These are phyloP conservation scores for Cordyceps tenuipes DNA, from an alignment of 2,329 filamentous ascomycete genomes.

Conservation along the genomic window DNA sequence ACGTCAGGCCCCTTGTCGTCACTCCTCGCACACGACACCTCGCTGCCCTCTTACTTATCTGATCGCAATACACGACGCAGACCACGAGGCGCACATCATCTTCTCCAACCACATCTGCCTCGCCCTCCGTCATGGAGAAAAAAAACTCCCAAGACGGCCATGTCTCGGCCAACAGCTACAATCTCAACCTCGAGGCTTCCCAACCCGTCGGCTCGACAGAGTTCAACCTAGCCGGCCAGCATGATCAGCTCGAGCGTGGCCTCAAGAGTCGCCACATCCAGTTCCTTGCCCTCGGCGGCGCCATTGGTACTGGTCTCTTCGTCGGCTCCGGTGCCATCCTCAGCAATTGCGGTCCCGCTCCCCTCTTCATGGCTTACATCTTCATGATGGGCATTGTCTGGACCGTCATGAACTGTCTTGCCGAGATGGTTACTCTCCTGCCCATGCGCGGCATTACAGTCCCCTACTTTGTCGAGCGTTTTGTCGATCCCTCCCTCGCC, in stretches of 20 bases:
- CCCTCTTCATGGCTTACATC: conserved; percentile 61
- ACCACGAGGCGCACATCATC: background rate
- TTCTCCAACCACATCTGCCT: background rate
- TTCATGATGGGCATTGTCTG: conserved; percentile 47
- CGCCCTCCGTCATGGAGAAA: conserved; percentile 16
- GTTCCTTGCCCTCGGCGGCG: conserved; percentile 49
- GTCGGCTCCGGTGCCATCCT: conserved; percentile 52
- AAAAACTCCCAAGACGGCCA: conserved; percentile 10
- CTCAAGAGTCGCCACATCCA: conserved; percentile 54
- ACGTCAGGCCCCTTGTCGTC: background rate
- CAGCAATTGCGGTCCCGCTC: conserved; percentile 50
- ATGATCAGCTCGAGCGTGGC: conserved; percentile 44
- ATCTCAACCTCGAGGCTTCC: conserved; percentile 20
- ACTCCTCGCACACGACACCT: background rate
- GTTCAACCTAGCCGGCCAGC: conserved; percentile 28
- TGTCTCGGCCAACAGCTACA: conserved; percentile 17
- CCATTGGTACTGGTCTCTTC: conserved; percentile 57
- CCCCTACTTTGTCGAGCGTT: conserved; percentile 47
- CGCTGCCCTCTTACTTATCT: background rate
- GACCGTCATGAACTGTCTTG: conserved; percentile 46
- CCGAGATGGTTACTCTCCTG: conserved; percentile 47
- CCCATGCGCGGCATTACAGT: conserved; percentile 49
- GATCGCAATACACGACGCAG: background rate
- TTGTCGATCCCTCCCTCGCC: conserved; percentile 46
- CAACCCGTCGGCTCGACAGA: conserved; percentile 20